Base-by-base conservation (phyloP, 345 rosid species). In the Turnera subulata region DNA sequence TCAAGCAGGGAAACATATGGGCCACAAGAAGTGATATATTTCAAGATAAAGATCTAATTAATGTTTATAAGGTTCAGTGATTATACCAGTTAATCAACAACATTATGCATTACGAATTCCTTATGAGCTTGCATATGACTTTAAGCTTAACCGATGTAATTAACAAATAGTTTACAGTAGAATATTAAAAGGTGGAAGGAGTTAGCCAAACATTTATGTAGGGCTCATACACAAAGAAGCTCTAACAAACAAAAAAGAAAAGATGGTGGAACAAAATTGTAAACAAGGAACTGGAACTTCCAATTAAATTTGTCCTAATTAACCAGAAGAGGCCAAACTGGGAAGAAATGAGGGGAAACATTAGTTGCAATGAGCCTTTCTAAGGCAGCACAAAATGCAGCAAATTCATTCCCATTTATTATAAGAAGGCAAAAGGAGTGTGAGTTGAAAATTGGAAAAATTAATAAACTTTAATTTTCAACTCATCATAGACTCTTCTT, bases 401-500 rank as follows among this genome's bases (percentile, higher is more conserved):
- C 46, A 61, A 57, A 50, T 8, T 50, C 65, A 26, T 46, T 52
- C 70, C 56, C 40, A 43, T 56, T 10, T 37, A 37, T 37, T 9
- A 53, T 48, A 32, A 51, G 56, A 33, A 37, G 43, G 50, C 59
- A n/a, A 46, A 25, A 50, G 21, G 22, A 54, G 54, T 50, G 15
- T 12, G 15, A n/a, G 21, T 14, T n/a, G n/a, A 42, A 49, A 18
- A 53, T 6, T 19, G 44, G 24, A 43, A 13, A 37, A 57, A 25
- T 29, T 10, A 45, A 45, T 29, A 45, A 45, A 22, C 29, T 37
- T 18, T 46, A 37, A 1, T 49, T 24, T 24, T 18, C 44, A 51
- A 13, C 26, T 53, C 46, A 55, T 21, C 61, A 59, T 29, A 51
- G 53, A 46, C 40, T 83, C 82, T 73, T 86, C 77, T 46, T 86